A percentile compares a stretch with the other conserved stretches of the same genome.
These are phyloP conservation scores for Vitis hybrid DNA, from an alignment of 177 flowering plant genomes.

Conservation along the genomic window DNA sequence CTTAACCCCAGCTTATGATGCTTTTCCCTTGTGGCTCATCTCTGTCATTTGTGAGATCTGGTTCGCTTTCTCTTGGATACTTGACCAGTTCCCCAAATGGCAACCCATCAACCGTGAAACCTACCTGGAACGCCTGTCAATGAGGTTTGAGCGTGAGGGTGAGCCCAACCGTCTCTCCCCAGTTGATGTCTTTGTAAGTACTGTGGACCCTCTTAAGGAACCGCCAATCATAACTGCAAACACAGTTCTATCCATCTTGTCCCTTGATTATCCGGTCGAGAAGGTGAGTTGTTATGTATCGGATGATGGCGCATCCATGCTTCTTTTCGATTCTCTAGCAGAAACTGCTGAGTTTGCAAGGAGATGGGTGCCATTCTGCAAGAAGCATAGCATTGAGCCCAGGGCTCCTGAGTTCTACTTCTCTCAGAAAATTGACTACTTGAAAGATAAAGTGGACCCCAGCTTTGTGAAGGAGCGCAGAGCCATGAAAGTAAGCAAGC, in stretches of 20 bases:
- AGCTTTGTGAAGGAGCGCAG: slow-evolving; percentile 93
- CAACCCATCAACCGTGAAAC: slow-evolving; percentile 82
- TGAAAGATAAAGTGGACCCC: slow-evolving; percentile 92
- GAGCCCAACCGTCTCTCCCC: slow-evolving; percentile 59
- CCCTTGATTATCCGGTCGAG: slow-evolving; percentile 90
- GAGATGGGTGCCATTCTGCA: slow-evolving; percentile 96
- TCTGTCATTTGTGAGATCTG: slow-evolving; percentile 94
- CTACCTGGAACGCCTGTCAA: slow-evolving; percentile 77
- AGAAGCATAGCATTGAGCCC: slow-evolving; percentile 69
- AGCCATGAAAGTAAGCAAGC: slow-evolving; percentile 77
- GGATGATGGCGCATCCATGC: slow-evolving; percentile 98
- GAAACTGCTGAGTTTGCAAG: slow-evolving; percentile 96
- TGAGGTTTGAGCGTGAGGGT: slow-evolving; percentile 83
- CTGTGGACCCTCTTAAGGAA: slow-evolving; percentile 95
- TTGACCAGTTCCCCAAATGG: slow-evolving; percentile 98
- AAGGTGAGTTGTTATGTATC: slow-evolving; percentile 91
- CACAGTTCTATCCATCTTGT: slow-evolving; percentile 83
- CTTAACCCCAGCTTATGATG: slow-evolving; percentile 80
- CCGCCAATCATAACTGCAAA: slow-evolving; percentile 96
- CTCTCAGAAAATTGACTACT: slow-evolving; percentile 85
- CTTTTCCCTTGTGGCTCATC: slow-evolving; percentile 84
- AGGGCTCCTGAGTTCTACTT: slow-evolving; percentile 94
- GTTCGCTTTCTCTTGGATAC: slow-evolving; percentile 97
- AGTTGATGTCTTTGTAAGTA: slow-evolving; percentile 85
- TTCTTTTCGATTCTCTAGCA: slow-evolving; percentile 76